These are phyloP conservation scores for Chaetomium fimeti DNA, from an alignment of 495 filamentous ascomycete genomes.

Conservation along the genomic window DNA sequence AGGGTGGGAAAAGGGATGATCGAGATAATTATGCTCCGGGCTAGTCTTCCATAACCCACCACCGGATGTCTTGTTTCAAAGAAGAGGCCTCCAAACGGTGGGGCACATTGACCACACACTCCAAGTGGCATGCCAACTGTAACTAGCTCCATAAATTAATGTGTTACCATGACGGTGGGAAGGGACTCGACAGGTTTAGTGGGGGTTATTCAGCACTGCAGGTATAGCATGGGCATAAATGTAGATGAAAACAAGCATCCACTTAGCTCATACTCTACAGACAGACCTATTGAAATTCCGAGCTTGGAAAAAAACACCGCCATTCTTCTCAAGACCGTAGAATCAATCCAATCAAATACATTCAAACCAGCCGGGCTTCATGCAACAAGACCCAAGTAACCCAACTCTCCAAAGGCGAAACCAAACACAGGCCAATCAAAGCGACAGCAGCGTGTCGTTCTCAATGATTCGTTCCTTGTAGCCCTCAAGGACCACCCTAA, in stretches of 20 bases:
- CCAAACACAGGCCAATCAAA: slow-evolving; percentile 19
- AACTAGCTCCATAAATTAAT: too few species aligned
- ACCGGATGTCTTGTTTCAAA: neutral
- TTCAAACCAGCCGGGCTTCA: neutral
- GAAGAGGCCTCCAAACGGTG: neutral
- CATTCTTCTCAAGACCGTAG: too few species aligned
- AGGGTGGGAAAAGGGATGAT: neutral
- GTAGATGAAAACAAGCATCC: too few species aligned
- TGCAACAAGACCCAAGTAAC: neutral
- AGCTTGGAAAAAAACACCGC: neutral
- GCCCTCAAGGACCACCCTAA: slow-evolving; percentile 42
- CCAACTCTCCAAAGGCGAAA: neutral
- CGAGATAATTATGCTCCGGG: neutral
- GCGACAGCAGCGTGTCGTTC: slow-evolving; percentile 32
- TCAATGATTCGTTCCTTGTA: slow-evolving; percentile 37
- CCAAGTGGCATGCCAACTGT: too few species aligned
- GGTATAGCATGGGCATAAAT: too few species aligned
- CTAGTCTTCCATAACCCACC: neutral
- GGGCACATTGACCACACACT: neutral
- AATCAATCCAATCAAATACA: slow-evolving; percentile 1
- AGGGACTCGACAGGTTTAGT: too few species aligned
- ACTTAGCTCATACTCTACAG: too few species aligned
- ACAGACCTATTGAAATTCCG: neutral
- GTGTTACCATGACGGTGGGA: too few species aligned
- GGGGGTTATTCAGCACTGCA: too few species aligned